phyloP scores from a whole-genome alignment of 768 basidiomycete genomes.

The Gyrodon lividus region DNA sequence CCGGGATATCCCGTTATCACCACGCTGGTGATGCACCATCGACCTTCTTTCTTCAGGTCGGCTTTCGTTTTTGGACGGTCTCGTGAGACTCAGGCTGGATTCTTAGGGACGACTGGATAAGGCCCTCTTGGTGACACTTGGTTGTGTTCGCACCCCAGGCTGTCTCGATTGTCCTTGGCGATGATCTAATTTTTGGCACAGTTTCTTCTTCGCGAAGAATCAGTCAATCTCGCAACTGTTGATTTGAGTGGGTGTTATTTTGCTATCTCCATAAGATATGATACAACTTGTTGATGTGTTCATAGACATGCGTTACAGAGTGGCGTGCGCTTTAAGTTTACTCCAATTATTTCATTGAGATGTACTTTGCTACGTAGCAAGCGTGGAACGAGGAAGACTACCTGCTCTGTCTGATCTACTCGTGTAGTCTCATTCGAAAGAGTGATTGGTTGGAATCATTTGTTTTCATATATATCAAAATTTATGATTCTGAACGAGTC shows the following conservation, averaged over 20 bases:
- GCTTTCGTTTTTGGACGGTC: no score
- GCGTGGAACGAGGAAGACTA: not conserved
- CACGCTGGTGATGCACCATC: not conserved
- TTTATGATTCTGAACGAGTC: no score
- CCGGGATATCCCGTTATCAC: not conserved
- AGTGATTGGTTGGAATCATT: no score
- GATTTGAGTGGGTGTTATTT: not conserved
- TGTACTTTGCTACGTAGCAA: no score
- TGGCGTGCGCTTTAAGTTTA: no score
- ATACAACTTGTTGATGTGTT: no score
- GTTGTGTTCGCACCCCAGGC: not conserved
- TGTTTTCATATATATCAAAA: no score
- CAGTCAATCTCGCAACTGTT: not conserved
- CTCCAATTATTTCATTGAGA: no score
- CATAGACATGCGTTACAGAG: no score
- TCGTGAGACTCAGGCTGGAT: not conserved
- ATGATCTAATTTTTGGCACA: conserved; percentile 30
- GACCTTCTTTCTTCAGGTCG: not conserved
- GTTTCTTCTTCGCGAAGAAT: conserved; percentile 36
- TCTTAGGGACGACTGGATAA: not conserved
- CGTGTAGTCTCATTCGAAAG: no score
- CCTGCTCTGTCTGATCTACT: no score
- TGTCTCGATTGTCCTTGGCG: not conserved
- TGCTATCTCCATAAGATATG: not conserved
- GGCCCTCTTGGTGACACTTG: not conserved